Percentiles rank a stretch among this genome's conserved stretches.
phyloP scores from a whole-genome alignment of 2,329 filamentous ascomycete genomes.

The Ceratocystis huliohia region DNA sequence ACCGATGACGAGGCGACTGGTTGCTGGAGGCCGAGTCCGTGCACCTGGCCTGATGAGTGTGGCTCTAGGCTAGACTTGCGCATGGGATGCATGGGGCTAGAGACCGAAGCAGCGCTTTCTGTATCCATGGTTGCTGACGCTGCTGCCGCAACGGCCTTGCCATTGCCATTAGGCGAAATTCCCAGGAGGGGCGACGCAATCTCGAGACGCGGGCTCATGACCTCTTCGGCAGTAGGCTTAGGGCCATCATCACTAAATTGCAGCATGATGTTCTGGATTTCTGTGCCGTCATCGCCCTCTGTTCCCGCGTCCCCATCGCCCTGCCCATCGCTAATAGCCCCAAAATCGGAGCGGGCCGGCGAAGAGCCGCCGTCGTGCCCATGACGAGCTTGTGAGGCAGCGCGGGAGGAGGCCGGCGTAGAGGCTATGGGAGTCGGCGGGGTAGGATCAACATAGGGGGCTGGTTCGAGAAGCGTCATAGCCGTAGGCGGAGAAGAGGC shows the following conservation, averaged over 20 bases:
- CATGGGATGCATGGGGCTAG: slow-evolving; percentile 51
- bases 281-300: slow-evolving; percentile 59
- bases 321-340: slow-evolving; percentile 31
- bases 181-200: slow-evolving; percentile 66
- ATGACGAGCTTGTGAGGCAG: slow-evolving; percentile 38
- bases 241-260: slow-evolving; percentile 72
- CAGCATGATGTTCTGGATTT: slow-evolving; percentile 96
- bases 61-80: slow-evolving; percentile 79
- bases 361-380: slow-evolving; percentile 32
- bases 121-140: background rate
- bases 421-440: slow-evolving; percentile 44
- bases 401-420: slow-evolving; percentile 47
- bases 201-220: slow-evolving; percentile 83
- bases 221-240: slow-evolving; percentile 62
- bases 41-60: slow-evolving; percentile 39
- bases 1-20: slow-evolving; percentile 8
- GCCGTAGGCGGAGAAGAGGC: slow-evolving; percentile 25
- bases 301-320: slow-evolving; percentile 43
- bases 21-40: slow-evolving; percentile 29
- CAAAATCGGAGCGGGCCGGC: slow-evolving; percentile 42
- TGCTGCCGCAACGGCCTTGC: background rate
- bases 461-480: slow-evolving; percentile 38
- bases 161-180: slow-evolving; percentile 28
- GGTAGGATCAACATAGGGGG: slow-evolving; percentile 44
- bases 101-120: background rate